A percentile compares a stretch with the other conserved stretches of the same genome.
These are phyloP conservation scores for Boletus reticuloceps DNA, from an alignment of 768 basidiomycete species.

Conservation along the genomic window DNA sequence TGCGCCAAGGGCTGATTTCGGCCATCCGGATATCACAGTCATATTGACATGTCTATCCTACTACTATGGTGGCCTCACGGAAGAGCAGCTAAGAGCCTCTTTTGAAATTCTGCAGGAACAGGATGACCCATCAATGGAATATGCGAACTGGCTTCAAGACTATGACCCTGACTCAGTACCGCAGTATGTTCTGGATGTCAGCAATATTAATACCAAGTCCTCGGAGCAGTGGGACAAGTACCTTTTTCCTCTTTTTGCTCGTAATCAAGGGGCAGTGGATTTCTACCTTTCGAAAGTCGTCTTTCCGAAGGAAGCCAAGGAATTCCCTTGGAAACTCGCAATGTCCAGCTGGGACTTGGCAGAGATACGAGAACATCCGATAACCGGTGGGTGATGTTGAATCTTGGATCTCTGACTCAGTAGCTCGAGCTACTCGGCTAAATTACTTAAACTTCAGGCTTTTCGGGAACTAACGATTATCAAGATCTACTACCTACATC, in stretches of 20 bases:
- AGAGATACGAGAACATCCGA: background rate
- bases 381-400: background rate
- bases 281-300: background rate
- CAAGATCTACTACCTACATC: background rate
- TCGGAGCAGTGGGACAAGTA: too few relatives aligned
- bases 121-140: background rate
- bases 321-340: background rate
- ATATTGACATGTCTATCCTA: too few relatives aligned
- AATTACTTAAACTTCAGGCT: constrained; percentile 20
- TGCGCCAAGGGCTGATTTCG: background rate
- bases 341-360: background rate
- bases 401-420: too few relatives aligned
- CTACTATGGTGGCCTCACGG: background rate
- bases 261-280: background rate
- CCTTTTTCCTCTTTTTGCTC: background rate
- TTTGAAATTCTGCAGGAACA: background rate
- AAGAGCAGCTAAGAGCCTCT: background rate
- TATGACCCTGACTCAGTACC: too few relatives aligned
- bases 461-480: constrained; percentile 52
- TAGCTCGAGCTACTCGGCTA: background rate
- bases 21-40: too few relatives aligned
- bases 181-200: too few relatives aligned
- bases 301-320: background rate
- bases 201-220: too few relatives aligned
- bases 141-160: background rate